Conservation (phyloP, 2,329 filamentous ascomycete genomes). For the Chalaropsis thielavioides region DNA sequence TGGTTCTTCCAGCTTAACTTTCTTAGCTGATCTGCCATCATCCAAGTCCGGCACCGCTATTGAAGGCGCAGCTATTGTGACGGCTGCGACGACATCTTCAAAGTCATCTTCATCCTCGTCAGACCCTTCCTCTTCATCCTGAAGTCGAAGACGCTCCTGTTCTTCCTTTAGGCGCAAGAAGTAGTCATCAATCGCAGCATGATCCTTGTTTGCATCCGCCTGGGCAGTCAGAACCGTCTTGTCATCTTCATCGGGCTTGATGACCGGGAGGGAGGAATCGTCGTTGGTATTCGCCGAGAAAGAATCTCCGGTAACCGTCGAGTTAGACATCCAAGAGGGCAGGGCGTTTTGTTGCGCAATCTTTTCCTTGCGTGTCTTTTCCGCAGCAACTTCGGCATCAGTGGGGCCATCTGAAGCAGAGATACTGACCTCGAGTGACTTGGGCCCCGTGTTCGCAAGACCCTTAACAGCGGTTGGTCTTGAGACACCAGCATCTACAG, state of each 20-base stretch:
- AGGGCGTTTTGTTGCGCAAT: slow-evolving; percentile 54
- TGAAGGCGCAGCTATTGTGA: slow-evolving; percentile 12
- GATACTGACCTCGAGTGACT: slow-evolving; percentile 55
- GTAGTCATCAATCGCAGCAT: slow-evolving; percentile 48
- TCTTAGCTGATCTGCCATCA: slow-evolving; percentile 33
- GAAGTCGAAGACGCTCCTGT: slow-evolving; percentile 29
- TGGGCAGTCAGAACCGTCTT: slow-evolving; percentile 31
- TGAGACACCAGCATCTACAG: slow-evolving; percentile 38
- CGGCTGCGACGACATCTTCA: slow-evolving; percentile 34
- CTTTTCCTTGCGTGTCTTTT: slow-evolving; percentile 50
- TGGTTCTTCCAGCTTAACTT: slow-evolving; percentile 42
- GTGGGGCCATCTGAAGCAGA: slow-evolving; percentile 50
- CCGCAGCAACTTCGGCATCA: slow-evolving; percentile 51
- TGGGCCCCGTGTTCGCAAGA: slow-evolving; percentile 49
- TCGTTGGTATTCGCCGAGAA: slow-evolving; percentile 29
- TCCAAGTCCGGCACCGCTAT: slow-evolving; percentile 14
- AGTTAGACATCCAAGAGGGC: slow-evolving; percentile 57
- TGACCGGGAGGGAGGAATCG: slow-evolving; percentile 21
- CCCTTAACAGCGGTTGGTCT: slow-evolving; percentile 57
- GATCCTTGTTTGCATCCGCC: slow-evolving; percentile 35
- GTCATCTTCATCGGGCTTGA: slow-evolving; percentile 30
- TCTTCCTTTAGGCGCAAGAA: slow-evolving; percentile 52
- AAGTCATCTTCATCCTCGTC: slow-evolving; percentile 29
- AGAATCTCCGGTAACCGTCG: slow-evolving; percentile 51
- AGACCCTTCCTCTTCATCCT: slow-evolving; percentile 21